Percentiles rank a stretch among this genome's conserved stretches.
These are phyloP conservation scores for Quercus aquifolioides DNA, from an alignment of 306 rosid species.

Conservation along the genomic window DNA sequence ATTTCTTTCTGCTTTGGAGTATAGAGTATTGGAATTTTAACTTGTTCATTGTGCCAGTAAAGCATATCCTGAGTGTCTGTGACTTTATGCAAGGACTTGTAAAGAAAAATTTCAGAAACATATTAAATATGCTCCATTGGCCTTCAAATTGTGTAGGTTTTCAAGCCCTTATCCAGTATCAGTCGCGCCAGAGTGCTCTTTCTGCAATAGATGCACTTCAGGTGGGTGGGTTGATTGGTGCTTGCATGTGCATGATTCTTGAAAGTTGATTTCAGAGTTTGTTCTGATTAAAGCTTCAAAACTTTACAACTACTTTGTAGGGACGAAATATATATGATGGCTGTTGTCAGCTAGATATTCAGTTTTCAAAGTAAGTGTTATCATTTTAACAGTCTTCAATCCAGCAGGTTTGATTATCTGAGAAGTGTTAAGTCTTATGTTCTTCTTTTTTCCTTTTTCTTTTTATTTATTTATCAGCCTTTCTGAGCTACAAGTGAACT, in stretches of 20 bases:
- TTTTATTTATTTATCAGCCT: conserved; percentile 59
- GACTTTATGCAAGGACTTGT: background rate
- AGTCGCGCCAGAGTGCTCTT: conserved; percentile 79
- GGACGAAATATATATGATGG: conserved; percentile 98
- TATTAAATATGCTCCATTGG: conserved; percentile 16
- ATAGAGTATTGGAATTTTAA: background rate
- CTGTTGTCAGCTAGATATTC: conserved; percentile 96
- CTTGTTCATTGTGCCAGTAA: background rate
- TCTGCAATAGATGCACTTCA: conserved; percentile 82
- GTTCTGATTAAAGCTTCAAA: conserved; percentile 16
- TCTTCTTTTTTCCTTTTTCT: conserved; percentile 9
- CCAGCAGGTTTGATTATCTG: background rate
- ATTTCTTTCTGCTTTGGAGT: background rate
- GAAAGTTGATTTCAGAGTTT: conserved; percentile 21
- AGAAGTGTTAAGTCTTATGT: background rate
- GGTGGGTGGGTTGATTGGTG: conserved; percentile 42
- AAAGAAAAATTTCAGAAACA: conserved; percentile 8
- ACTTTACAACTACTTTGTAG: conserved; percentile 36
- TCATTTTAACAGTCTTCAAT: background rate
- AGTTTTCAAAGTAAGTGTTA: conserved; percentile 86
- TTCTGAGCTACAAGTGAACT: conserved; percentile 97
- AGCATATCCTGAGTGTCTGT: conserved; percentile 10
- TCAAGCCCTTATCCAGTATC: conserved; percentile 97
- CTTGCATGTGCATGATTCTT: background rate
- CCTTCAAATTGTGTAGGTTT: conserved; percentile 65